Base-by-base conservation (phyloP, 306 rosid genomes). In the Acacia melanoxylon region DNA sequence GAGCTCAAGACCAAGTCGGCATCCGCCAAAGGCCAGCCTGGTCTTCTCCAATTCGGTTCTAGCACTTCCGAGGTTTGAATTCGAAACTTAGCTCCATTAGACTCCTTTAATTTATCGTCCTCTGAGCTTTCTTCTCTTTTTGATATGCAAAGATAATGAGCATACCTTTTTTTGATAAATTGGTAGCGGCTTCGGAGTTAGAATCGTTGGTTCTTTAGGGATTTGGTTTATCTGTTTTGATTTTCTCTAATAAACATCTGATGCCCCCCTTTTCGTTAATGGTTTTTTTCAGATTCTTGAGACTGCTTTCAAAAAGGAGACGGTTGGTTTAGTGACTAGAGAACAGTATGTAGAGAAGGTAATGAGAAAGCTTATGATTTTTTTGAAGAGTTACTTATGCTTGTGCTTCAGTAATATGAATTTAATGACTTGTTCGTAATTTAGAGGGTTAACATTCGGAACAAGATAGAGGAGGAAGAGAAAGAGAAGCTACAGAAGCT, bases 331-430 rank as follows among this genome's bases (percentile, higher is more conserved):
- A 74, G 99, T 95, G 78, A 93, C 99, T 27, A 83, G 99, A 75
- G 99, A 93, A 81, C 87, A 95, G 78, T 95, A 95, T 82, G 97
- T 95, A 13, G 98, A 93, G 89, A 95, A 95, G 99, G 99, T 95
- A 85, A 44, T 12, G 6, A 63, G 6, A 63, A 66, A 65, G 49
- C 49, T 8, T 29, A 20, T 14, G 46, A 45, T 78, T 6, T 10
- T 58, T 58, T 15, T 58, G 17, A 22, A 58, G 54, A n/a, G 1
- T n/a, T 58, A 13, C 25, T 14, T 15, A 16, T 20, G 37, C 25
- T 40, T 37, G 58, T 76, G 27, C 24, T 74, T 74, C 20, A 1
- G 41, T 72, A 9, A 16, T 61, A 12, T 63, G 40, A 35, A 41
- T 40, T 54, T 12, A 40, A 59, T 35, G 68, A 22, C 75, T 29